Conservation (phyloP, 371 early-diverging fungal genomes). For the Dinochytrium kinnereticum region DNA sequence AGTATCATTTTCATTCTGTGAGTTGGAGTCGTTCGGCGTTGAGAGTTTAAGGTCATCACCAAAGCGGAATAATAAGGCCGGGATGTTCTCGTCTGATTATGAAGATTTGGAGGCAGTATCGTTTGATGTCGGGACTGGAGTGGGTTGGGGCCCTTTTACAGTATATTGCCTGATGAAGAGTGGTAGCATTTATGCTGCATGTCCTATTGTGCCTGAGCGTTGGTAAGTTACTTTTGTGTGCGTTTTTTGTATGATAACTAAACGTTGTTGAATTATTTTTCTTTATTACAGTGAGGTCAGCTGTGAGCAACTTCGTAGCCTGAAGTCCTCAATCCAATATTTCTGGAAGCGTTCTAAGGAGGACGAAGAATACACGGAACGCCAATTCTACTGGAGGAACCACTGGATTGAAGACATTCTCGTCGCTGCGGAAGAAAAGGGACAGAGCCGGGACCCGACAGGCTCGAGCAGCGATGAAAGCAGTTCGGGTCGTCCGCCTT, state of each 20-base stretch:
- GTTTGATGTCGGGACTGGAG: conserved; percentile 55
- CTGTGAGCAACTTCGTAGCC: background rate
- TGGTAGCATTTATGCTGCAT: conserved; percentile 58
- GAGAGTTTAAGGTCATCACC: too few relatives aligned
- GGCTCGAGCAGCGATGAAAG: background rate
- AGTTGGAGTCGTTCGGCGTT: background rate
- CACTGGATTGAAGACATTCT: conserved; percentile 45
- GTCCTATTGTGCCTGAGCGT: conserved; percentile 57
- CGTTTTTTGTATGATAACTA: background rate
- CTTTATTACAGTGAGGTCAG: conserved; percentile 18
- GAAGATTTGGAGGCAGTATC: conserved; percentile 55
- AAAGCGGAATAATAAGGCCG: conserved; percentile 7
- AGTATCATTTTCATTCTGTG: conserved; percentile 18
- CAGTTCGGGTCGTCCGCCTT: background rate
- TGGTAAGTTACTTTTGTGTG: background rate
- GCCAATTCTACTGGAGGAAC: conserved; percentile 43
- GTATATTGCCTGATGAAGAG: conserved; percentile 58
- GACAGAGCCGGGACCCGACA: background rate
- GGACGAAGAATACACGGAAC: background rate
- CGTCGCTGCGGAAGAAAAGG: conserved; percentile 17
- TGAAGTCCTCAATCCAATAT: conserved; percentile 5
- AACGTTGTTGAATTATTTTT: background rate
- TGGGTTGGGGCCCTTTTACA: conserved; percentile 57
- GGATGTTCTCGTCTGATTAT: conserved; percentile 45
- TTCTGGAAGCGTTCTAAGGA: conserved; percentile 20